Evolutionary conservation across 495 filamentous ascomycete species (phyloP), one percentile per base, ranked within the genome.

Genomic region (Usnea hakonensis): DNA sequence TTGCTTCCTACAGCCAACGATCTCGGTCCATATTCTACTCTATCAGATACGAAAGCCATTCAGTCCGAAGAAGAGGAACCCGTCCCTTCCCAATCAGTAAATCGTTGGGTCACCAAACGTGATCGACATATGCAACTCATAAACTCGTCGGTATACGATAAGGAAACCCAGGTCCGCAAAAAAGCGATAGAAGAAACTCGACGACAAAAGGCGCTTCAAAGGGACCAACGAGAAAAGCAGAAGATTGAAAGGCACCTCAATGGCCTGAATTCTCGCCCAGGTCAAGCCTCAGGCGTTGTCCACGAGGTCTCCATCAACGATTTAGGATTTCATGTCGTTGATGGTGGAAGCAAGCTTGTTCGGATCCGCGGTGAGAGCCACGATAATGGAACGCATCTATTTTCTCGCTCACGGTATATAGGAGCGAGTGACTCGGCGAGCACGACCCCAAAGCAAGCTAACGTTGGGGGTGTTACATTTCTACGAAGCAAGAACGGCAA

Each of bases 401-500:
- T 28, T 68, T 65, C 58, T 67, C 64, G 73, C 81, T 86, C 74
- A 85, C 77, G 63, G 55, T 52, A 70, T 54, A 23, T 65, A 88
- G 89, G 83, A 74, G 82, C 87, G 65, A 72, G 73, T 40, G 87
- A 85, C 71, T 77, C 80, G 48, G 82, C 82, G 62, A 84, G 81
- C 60, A 77, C 80, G 28, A 96, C 92, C 8, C 93, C 93, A 0
- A 96, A 92, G 73, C 80, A 81, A 71, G 83, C 90, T 33, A 78
- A 78, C 6, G 77, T 97, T 64, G 90, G 85, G 36, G 92, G 92
- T 55, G 90, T 97, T 61, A 85, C 81, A 44, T 97, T 96, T 73
- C 82, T 90, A 64, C 83, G 93, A 60, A 96, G 89, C 74, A 95
- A 94, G 72, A 88, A 87, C 67, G 93, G 93, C 58, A 97, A 97